Conservation (phyloP, 441 rosid species). For the Jatropha podagrica region DNA sequence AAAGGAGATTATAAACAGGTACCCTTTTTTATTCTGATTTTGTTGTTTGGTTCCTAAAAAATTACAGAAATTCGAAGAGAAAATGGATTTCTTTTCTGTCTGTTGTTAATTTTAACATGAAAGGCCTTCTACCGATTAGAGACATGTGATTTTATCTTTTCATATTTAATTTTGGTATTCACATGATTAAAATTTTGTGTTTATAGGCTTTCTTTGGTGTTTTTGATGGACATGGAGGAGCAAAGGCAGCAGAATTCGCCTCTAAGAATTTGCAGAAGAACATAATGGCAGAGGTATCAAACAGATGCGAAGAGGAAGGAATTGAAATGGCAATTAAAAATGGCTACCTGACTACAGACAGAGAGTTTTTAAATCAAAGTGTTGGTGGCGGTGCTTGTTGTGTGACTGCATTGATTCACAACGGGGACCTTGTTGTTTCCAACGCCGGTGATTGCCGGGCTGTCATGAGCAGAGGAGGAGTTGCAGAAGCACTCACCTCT, state of each 20-base stretch:
- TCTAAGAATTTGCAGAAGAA: slow-evolving; percentile 19
- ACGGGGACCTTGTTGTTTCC: slow-evolving; percentile 67
- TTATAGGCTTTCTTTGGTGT: slow-evolving; percentile 27
- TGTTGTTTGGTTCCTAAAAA: not conserved
- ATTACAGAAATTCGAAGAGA: not conserved
- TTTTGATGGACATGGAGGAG: slow-evolving; percentile 28
- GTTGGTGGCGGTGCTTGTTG: slow-evolving; percentile 77
- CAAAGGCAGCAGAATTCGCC: slow-evolving; percentile 24
- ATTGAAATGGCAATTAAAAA: slow-evolving; percentile 51
- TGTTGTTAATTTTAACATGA: no score
- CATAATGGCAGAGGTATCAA: slow-evolving; percentile 6
- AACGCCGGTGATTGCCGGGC: slow-evolving; percentile 93
- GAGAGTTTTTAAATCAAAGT: slow-evolving; percentile 56
- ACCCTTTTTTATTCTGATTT: not conserved
- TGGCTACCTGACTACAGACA: slow-evolving; percentile 72
- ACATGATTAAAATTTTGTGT: not conserved
- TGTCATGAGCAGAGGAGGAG: slow-evolving; percentile 67
- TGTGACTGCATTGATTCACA: slow-evolving; percentile 69
- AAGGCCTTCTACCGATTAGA: no score
- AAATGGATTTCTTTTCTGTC: no score
- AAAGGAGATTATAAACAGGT: slow-evolving; percentile 20
- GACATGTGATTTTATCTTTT: no score
- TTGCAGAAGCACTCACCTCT: slow-evolving; percentile 75
- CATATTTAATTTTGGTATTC: not conserved
- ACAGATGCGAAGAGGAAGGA: slow-evolving; percentile 21